These are phyloP conservation scores for Clonostachys solani DNA, from an alignment of 2,329 filamentous ascomycete species.

Conservation along the genomic window DNA sequence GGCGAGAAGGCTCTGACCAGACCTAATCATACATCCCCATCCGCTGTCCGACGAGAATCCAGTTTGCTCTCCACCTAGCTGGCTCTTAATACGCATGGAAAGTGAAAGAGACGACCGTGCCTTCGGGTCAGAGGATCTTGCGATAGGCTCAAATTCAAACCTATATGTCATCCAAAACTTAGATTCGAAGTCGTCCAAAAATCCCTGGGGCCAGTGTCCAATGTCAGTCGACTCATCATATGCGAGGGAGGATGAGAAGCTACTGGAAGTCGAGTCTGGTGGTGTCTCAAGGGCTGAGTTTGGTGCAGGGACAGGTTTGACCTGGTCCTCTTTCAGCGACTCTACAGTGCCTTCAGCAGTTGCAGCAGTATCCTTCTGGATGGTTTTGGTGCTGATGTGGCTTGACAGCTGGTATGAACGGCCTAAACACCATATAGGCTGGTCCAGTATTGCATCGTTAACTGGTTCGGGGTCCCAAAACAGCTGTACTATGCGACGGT, in stretches of 20 bases:
- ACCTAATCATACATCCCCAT: conserved; percentile 99
- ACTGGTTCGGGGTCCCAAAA: conserved; percentile 88
- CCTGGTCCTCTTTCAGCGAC: background rate
- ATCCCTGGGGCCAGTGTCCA: conserved; percentile 75
- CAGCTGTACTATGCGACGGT: conserved; percentile 80
- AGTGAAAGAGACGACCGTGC: conserved; percentile 72
- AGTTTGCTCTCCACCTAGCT: conserved; percentile 64
- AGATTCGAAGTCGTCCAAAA: conserved; percentile 90
- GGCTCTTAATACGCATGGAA: conserved; percentile 76
- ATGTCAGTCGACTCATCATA: conserved; percentile 38
- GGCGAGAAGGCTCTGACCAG: conserved; percentile 87
- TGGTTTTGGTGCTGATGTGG: conserved; percentile 3
- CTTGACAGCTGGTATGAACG: conserved; percentile 40
- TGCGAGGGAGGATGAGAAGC: conserved; percentile 45
- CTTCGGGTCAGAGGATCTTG: conserved; percentile 71
- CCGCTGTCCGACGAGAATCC: conserved; percentile 92
- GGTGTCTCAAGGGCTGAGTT: conserved; percentile 31
- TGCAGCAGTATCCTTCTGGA: background rate
- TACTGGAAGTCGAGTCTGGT: conserved; percentile 43
- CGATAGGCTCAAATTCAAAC: conserved; percentile 78
- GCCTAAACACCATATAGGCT: conserved; percentile 81
- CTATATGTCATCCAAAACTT: conserved; percentile 96
- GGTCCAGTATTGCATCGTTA: conserved; percentile 65
- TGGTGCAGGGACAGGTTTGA: background rate
- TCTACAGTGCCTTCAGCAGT: background rate